Evolutionary conservation across 495 filamentous ascomycete genomes (phyloP).

Genomic region (Darksidea phi): DNA sequence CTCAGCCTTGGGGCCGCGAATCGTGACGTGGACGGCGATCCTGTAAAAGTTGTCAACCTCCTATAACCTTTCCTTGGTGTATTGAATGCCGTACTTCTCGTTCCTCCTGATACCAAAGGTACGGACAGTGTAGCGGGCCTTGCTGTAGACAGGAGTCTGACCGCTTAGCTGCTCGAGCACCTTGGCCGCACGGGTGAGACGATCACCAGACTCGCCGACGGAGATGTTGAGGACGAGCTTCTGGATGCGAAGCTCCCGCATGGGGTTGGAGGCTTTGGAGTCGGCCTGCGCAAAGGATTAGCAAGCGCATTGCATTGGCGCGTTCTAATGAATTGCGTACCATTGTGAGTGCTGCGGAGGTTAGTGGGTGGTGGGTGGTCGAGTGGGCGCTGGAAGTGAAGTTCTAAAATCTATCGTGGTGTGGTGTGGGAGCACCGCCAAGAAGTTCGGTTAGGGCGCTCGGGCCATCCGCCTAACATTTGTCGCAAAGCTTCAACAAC

Average conservation of each 20-base stretch:
- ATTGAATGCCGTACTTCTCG: constrained; percentile 97
- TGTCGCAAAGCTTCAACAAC: constrained; percentile 13
- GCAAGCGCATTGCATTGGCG: constrained; percentile 38
- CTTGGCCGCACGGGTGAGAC: constrained; percentile 99
- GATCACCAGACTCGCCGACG: constrained; percentile 99
- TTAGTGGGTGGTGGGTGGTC: constrained; percentile 29
- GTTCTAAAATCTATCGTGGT: constrained; percentile 1
- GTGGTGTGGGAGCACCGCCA: neutral
- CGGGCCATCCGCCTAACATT: neutral
- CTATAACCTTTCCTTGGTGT: constrained; percentile 91
- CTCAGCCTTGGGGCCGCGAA: constrained; percentile 99
- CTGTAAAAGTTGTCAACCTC: constrained; percentile 64
- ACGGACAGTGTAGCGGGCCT: constrained; percentile 99
- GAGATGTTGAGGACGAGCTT: constrained; percentile 99
- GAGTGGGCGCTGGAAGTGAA: constrained; percentile 10
- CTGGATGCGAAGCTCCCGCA: constrained; percentile 99
- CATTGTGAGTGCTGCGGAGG: constrained; percentile 31
- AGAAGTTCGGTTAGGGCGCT: neutral
- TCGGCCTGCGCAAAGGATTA: constrained; percentile 51
- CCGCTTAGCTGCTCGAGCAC: constrained; percentile 98
- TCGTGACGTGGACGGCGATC: constrained; percentile 98
- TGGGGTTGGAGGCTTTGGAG: constrained; percentile 68
- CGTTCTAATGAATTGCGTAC: neutral
- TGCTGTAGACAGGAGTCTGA: constrained; percentile 99
- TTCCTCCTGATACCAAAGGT: constrained; percentile 99